Conservation (phyloP, 345 rosid species). For the Aegle marmelos region DNA sequence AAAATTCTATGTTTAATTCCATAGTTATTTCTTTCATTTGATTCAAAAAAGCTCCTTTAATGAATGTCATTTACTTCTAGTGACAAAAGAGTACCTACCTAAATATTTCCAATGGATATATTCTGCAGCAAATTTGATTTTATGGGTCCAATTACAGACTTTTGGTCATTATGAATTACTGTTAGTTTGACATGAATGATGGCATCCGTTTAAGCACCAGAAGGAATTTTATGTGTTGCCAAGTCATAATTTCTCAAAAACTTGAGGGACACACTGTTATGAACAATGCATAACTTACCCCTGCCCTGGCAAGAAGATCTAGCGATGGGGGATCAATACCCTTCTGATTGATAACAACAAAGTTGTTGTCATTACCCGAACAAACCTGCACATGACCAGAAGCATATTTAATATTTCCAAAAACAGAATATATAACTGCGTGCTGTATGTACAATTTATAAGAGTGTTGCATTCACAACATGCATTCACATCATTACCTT, state of each 20-base stretch:
- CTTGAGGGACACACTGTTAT: background rate
- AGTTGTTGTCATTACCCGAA: constrained; percentile 69
- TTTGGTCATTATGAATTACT: background rate
- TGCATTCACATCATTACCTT: constrained; percentile 41
- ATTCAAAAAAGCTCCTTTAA: too few relatives aligned
- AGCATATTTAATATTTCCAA: constrained; percentile 4
- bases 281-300: constrained; percentile 55
- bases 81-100: background rate
- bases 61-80: background rate
- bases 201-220: background rate
- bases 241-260: background rate
- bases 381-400: constrained; percentile 66
- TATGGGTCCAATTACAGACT: background rate
- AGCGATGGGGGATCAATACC: constrained; percentile 97
- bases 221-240: background rate
- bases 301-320: constrained; percentile 93
- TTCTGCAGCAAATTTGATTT: background rate
- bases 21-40: too few relatives aligned
- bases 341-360: constrained; percentile 90
- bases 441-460: background rate
- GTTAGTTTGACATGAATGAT: background rate
- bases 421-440: background rate
- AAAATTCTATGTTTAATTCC: too few relatives aligned
- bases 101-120: background rate
- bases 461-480: background rate